Conservation (phyloP, 805 yeast genomes). For the Sungouiella thailandica region DNA sequence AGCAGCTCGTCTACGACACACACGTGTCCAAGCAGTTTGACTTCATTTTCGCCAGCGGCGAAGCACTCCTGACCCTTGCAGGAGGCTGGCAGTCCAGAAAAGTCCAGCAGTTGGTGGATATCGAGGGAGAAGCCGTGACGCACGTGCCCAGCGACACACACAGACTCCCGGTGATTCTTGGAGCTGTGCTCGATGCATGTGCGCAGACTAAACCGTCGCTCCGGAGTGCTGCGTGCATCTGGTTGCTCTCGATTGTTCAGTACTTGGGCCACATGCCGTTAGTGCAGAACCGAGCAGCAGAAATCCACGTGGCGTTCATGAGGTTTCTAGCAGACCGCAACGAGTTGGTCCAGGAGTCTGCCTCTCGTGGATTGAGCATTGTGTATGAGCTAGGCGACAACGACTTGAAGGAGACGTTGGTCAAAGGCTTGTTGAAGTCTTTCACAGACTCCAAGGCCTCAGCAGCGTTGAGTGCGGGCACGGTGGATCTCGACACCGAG, state of each 20-base stretch:
- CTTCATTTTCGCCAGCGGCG: conserved; percentile 73
- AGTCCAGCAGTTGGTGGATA: conserved; percentile 49
- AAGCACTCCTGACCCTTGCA: conserved; percentile 67
- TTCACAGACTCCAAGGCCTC: conserved; percentile 65
- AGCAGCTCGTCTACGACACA: conserved; percentile 48
- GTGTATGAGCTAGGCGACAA: conserved; percentile 72
- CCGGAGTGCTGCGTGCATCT: conserved; percentile 73
- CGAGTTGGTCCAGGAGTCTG: conserved; percentile 87
- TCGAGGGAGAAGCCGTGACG: conserved; percentile 31
- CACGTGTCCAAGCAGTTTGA: conserved; percentile 72
- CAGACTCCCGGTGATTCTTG: conserved; percentile 35
- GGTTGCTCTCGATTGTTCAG: conserved; percentile 79
- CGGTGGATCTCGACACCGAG: conserved; percentile 73
- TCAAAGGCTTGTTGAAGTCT: conserved; percentile 65
- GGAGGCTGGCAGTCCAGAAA: conserved; percentile 71
- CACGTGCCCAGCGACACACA: conserved; percentile 16
- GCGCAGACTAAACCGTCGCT: conserved; percentile 66
- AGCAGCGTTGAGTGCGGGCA: conserved; percentile 50
- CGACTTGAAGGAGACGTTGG: conserved; percentile 65
- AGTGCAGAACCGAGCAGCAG: conserved; percentile 42
- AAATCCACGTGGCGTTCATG: conserved; percentile 72
- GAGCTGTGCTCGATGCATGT: conserved; percentile 47
- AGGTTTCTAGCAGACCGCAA: conserved; percentile 74
- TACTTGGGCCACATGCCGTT: conserved; percentile 51
- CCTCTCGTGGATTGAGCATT: conserved; percentile 80